Conservation (phyloP, 352 stramenopile species). For the Peronosclerospora sorghi region DNA sequence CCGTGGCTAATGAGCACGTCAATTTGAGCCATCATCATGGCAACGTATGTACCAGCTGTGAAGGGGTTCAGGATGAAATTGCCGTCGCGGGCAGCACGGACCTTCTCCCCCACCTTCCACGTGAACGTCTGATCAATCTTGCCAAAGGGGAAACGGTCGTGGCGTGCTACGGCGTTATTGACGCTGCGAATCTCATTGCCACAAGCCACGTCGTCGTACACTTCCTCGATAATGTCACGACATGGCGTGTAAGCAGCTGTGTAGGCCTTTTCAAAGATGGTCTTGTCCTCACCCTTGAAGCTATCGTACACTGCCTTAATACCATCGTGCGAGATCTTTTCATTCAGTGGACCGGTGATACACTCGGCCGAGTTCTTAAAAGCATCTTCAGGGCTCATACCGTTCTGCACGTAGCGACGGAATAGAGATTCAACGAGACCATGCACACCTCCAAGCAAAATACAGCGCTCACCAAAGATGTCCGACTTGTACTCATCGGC, state of each 20-base stretch:
- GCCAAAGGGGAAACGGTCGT: slow-evolving; percentile 91
- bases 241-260: slow-evolving; percentile 91
- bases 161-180: slow-evolving; percentile 93
- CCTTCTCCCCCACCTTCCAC: slow-evolving; percentile 95
- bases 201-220: slow-evolving; percentile 96
- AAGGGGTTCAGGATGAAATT: slow-evolving; percentile 97
- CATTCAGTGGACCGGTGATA: slow-evolving; percentile 95
- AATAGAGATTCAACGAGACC: slow-evolving; percentile 96
- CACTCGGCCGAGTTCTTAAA: slow-evolving; percentile 95
- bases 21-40: slow-evolving; percentile 98
- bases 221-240: slow-evolving; percentile 97
- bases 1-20: slow-evolving; percentile 92
- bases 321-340: slow-evolving; percentile 94
- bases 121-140: slow-evolving; percentile 97
- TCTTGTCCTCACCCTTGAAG: slow-evolving; percentile 89
- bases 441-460: slow-evolving; percentile 94
- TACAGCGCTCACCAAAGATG: slow-evolving; percentile 97
- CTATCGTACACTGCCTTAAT: slow-evolving; percentile 95
- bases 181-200: slow-evolving; percentile 97
- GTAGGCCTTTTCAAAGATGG: slow-evolving; percentile 92
- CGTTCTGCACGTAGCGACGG: slow-evolving; percentile 91
- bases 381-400: slow-evolving; percentile 90
- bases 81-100: slow-evolving; percentile 89
- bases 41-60: slow-evolving; percentile 94
- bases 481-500: slow-evolving; percentile 96